Base-by-base conservation (phyloP, 2,329 filamentous ascomycete genomes). In the Xenosphaeropsis pyriputrescens region DNA sequence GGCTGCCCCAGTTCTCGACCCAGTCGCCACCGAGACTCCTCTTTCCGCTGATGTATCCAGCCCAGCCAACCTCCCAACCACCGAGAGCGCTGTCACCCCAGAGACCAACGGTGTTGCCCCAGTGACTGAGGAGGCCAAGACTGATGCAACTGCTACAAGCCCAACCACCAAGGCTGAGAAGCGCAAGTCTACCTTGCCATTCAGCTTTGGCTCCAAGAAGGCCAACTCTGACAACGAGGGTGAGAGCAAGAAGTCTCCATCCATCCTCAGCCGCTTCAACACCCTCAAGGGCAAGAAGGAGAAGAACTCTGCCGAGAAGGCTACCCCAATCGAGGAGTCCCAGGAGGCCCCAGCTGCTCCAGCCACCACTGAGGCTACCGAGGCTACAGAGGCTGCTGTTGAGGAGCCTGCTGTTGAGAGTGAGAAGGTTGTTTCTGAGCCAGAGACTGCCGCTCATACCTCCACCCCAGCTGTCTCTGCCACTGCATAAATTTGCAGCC, bases 181-280 rank as follows among this genome's bases (percentile, higher is more conserved):
- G 72, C 74, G 78, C 50, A 63, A 63, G 47, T 79, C 73, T 48
- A 70, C 80, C 58, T 46, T 57, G 18, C 54, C 54, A 43, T 82
- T 79, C 55, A 74, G 75, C 48, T 68, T 59, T 50, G 65, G 75
- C 56, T 72, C 70, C 61, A 70, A 75, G 64, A 80, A 80, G 68
- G 72, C 72, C 57, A 53, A 54, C 47, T 38, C 45, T n/a, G 41
- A 41, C 9, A 39, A 44, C 32, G 67, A 70, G 45, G 55, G 63
- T 42, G 51, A 54, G 43, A 11, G 22, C 22, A 47, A 41, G 19
- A 43, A 44, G 35, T 53, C 55, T 41, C 48, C 51, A 35, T 55
- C 51, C 30, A 50, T 53, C 34, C 56, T 57, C 41, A 49, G 52
- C 41, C 56, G 54, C 48, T 49, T 59, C 40, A 47, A 50, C 45